Conservation (phyloP, 164 flowering plant genomes). For the Magnolia changhungtana region DNA sequence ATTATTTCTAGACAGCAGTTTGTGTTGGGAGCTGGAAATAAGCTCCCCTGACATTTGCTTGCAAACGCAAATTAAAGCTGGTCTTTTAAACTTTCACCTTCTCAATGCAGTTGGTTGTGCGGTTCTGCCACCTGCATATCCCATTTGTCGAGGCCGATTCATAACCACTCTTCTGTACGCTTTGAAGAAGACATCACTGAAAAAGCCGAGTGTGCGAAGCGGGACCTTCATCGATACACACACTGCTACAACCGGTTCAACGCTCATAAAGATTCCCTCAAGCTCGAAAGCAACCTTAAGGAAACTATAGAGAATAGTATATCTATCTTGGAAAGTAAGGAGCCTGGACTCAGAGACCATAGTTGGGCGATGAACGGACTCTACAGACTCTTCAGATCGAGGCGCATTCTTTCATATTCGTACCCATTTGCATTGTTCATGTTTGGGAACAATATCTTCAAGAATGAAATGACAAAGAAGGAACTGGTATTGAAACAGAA, state of each 20-base stretch:
- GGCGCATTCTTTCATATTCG: conserved; percentile 53
- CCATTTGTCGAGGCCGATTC: conserved; percentile 16
- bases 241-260: conserved; percentile 51
- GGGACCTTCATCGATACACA: conserved; percentile 47
- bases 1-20: too few relatives aligned
- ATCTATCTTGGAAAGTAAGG: conserved; percentile 27
- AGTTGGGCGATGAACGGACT: conserved; percentile 51
- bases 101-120: conserved; percentile 46
- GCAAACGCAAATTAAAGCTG: background rate
- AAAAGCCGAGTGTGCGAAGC: conserved; percentile 39
- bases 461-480: conserved; percentile 41
- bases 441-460: conserved; percentile 56
- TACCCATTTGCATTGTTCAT: conserved; percentile 61
- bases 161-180: conserved; percentile 40
- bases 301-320: conserved; percentile 35
- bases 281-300: conserved; percentile 40
- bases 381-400: conserved; percentile 47
- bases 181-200: conserved; percentile 41
- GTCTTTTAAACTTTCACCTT: background rate
- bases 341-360: conserved; percentile 33
- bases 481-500: conserved; percentile 39
- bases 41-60: too few relatives aligned
- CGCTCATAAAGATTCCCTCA: conserved; percentile 55
- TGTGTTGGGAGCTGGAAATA: too few relatives aligned
- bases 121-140: conserved; percentile 51